Percentiles rank a stretch among this genome's conserved stretches.
Evolutionary conservation across 2,329 filamentous ascomycete species (phyloP).

Genomic region (Trichoderma gracile): DNA sequence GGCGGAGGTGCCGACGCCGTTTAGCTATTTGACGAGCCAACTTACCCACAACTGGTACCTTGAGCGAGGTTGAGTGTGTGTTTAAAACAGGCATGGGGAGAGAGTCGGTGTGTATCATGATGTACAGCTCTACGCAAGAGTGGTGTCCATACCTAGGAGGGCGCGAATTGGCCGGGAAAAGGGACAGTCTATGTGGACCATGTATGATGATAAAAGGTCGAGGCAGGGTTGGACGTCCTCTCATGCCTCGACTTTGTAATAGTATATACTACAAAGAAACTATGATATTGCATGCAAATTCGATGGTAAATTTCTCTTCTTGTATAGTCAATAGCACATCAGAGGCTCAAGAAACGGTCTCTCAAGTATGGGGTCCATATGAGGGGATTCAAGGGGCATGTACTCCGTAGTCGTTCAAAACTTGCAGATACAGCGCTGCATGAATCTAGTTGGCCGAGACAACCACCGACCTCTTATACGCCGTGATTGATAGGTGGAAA

Average conservation of each 20-base stretch:
- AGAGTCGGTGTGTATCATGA: background rate
- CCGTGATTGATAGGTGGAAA: too few species aligned
- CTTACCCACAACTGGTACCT: constrained; percentile 95
- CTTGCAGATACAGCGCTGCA: too few species aligned
- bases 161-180: background rate
- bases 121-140: constrained; percentile 1
- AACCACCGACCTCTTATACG: too few species aligned
- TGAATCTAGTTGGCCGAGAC: too few species aligned
- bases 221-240: background rate
- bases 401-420: too few species aligned
- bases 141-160: background rate
- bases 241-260: constrained; percentile 20
- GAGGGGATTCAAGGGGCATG: too few species aligned
- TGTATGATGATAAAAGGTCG: constrained; percentile 23
- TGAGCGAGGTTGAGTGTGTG: constrained; percentile 63
- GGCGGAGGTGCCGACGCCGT: constrained; percentile 85
- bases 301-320: background rate
- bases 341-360: background rate
- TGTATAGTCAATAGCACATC: background rate
- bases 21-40: constrained; percentile 67
- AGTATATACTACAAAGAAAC: constrained; percentile 23
- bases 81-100: background rate
- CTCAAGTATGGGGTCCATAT: too few species aligned
- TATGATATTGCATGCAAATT: background rate
- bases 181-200: constrained; percentile 15